Conservation (phyloP, 2,329 filamentous ascomycete species). For the Arthrinium puccinioides region DNA sequence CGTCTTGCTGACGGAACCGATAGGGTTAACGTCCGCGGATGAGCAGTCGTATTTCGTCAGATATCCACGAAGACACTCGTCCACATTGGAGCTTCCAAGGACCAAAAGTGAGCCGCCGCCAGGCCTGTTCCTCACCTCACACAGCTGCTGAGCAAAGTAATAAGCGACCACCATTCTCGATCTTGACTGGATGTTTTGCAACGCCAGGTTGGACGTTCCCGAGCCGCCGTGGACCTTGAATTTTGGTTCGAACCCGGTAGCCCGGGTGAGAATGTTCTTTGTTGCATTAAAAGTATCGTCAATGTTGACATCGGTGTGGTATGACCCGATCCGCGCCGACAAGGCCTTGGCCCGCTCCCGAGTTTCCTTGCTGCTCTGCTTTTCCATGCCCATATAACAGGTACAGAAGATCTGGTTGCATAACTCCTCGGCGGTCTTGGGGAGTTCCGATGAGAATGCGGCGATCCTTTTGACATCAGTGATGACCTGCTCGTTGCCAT, state of each 20-base stretch:
- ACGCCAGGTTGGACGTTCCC: constrained; percentile 52
- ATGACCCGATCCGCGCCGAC: constrained; percentile 54
- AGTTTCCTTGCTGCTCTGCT: constrained; percentile 60
- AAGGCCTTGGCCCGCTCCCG: constrained; percentile 58
- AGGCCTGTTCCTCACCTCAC: constrained; percentile 48
- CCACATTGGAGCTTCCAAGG: constrained; percentile 61
- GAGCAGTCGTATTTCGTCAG: constrained; percentile 35
- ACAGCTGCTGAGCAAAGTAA: constrained; percentile 55
- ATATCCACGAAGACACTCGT: constrained; percentile 37
- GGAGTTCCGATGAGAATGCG: constrained; percentile 27
- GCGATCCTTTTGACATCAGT: constrained; percentile 29
- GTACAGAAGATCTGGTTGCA: constrained; percentile 43
- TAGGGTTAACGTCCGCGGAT: constrained; percentile 51
- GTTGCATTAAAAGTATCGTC: constrained; percentile 58
- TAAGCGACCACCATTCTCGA: constrained; percentile 58
- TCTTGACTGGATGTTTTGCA: constrained; percentile 62
- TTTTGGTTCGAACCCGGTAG: constrained; percentile 48
- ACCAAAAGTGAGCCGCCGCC: constrained; percentile 56
- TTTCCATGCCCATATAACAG: constrained; percentile 60
- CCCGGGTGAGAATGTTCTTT: constrained; percentile 49
- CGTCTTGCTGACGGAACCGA: constrained; percentile 41
- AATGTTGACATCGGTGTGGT: constrained; percentile 69
- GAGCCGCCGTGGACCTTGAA: constrained; percentile 58
- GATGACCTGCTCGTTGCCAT: constrained; percentile 29
- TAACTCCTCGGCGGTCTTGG: constrained; percentile 52